Evolutionary conservation across 129 eudicot genomes (phyloP).

Genomic region (Silybum marianum): DNA sequence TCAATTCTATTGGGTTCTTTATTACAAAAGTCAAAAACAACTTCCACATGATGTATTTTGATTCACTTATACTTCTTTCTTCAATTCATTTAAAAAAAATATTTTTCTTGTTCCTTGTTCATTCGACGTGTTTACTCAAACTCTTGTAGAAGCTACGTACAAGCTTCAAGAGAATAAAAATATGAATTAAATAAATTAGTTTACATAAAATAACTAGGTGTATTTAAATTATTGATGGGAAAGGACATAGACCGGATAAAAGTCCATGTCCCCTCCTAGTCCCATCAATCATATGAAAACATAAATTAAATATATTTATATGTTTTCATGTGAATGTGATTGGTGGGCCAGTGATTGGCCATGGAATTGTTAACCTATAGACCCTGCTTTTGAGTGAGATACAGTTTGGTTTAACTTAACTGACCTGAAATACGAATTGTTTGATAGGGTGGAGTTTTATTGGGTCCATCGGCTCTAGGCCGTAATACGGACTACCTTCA

Average conservation of each 20-base stretch:
- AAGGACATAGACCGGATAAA: background rate
- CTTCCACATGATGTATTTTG: conserved; percentile 29
- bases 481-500: conserved; percentile 54
- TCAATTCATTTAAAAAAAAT: background rate
- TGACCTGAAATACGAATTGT: background rate
- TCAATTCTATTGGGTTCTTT: conserved; percentile 18
- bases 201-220: background rate
- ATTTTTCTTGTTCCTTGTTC: too few species aligned
- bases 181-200: too few species aligned
- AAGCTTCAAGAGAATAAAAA: background rate
- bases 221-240: background rate
- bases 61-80: conserved; percentile 17
- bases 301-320: too few species aligned
- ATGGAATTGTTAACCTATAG: too few species aligned
- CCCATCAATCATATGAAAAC: background rate
- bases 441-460: conserved; percentile 70
- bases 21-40: conserved; percentile 20
- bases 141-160: too few species aligned
- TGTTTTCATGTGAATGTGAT: background rate
- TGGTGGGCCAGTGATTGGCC: too few species aligned
- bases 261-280: background rate
- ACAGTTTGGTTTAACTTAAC: background rate
- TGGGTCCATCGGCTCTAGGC: conserved; percentile 84
- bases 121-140: too few species aligned
- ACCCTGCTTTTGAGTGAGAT: background rate